Evolutionary conservation across 192 early-diverging fungal genomes (phyloP), one percentile per base, ranked within the genome.

Genomic region (Globomyces pollinis-pini): DNA sequence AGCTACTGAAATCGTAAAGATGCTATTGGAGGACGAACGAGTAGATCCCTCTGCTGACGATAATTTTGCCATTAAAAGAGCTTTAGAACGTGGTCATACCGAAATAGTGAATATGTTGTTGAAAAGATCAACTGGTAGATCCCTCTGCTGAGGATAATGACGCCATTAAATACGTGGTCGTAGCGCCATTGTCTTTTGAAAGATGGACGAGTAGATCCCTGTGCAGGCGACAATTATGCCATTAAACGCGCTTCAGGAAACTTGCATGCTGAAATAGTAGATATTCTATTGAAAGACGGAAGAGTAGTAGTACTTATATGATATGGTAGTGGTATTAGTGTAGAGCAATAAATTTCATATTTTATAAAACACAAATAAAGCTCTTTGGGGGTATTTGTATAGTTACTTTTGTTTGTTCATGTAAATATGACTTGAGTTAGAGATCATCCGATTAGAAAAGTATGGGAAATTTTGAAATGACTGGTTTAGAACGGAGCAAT

Each of bases 11-110:
- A 55, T 68, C 18, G 54, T 55, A 13, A 12, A 11, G 26, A 45
- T 68, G 7, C 49, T 68, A 28, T 34, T 68, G 13, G 49, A 42
- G 28, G 50, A 56, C 23, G 13, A 21, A 16, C 18, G 53, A 23
- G 54, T 58, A 7, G 60, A 63, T 34, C 38, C 39, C 24, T 50
- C 41, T 11, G 41, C 18, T 16, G 18, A 42, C 18, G 18, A 5
- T 11, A 42, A 16, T 42, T 9, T 16, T 4, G 15, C 41, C 3
- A 16, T 42, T n/a, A 42, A 18, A 42, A 16, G 11, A 42, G 41
- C 41, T 3, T 42, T 9, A 4, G 18, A 42, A n/a, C 15, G 15
- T 12, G 41, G 41, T 3, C 41, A 42, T 42, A n/a, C 41, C 3
- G 18, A 16, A 16, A 18, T 42, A 12, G 41, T 42, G 11, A 16